phyloP scores from a whole-genome alignment of 768 basidiomycete genomes.

The Strobilomyces dryophilus region DNA sequence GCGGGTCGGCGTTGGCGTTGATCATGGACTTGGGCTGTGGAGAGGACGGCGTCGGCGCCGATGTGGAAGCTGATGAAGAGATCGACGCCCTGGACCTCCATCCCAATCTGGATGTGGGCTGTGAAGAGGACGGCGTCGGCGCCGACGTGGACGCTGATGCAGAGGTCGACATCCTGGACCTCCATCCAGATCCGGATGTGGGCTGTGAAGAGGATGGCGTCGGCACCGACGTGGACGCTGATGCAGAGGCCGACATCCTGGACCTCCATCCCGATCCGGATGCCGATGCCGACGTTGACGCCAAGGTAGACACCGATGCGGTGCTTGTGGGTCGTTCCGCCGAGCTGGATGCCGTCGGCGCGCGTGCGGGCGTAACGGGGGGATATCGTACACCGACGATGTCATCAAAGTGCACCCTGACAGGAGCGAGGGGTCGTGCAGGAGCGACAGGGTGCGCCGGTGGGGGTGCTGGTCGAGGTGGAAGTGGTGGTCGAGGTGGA shows the following conservation, averaged over 20 bases:
- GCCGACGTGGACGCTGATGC: not conserved
- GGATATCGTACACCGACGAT: not conserved
- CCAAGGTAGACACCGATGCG: not conserved
- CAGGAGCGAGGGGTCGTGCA: not conserved
- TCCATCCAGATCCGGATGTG: too few relatives aligned
- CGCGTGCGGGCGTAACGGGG: not conserved
- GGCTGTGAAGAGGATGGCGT: not conserved
- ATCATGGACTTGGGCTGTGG: conserved; percentile 1
- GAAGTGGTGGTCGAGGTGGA: not conserved
- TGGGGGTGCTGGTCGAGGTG: not conserved
- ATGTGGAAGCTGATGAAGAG: too few relatives aligned
- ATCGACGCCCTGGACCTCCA: too few relatives aligned
- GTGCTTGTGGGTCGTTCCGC: not conserved
- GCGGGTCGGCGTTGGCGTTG: not conserved
- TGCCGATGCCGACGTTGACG: not conserved
- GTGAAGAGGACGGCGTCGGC: too few relatives aligned
- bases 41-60: too few relatives aligned
- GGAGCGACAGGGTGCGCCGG: not conserved
- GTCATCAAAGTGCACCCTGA: too few relatives aligned
- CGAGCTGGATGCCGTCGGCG: conserved; percentile 1
- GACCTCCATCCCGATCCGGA: not conserved
- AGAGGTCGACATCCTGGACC: too few relatives aligned
- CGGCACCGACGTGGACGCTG: not conserved
- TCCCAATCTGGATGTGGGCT: too few relatives aligned
- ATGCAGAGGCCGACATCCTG: not conserved